These are phyloP conservation scores for Cicer arietinum DNA, from an alignment of 306 rosid species.

Conservation along the genomic window DNA sequence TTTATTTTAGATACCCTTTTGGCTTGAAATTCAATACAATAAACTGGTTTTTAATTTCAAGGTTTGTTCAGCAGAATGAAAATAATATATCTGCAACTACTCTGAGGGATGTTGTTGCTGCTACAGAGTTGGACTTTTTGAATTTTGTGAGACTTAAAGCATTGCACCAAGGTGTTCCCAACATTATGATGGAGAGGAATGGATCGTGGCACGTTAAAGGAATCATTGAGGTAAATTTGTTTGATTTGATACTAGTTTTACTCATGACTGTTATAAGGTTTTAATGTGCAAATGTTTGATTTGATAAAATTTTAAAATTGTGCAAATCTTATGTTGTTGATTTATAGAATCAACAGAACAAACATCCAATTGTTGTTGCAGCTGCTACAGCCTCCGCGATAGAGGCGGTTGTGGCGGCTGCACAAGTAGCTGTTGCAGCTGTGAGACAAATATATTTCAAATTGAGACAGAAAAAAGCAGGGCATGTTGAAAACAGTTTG, in stretches of 20 bases:
- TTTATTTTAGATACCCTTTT: too few relatives aligned
- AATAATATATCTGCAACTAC: constrained; percentile 60
- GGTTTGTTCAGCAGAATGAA: constrained; percentile 61
- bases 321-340: too few relatives aligned
- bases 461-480: too few relatives aligned
- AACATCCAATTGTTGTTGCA: too few relatives aligned
- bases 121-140: constrained; percentile 79
- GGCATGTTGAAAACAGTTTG: too few relatives aligned
- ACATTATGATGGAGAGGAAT: constrained; percentile 66
- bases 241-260: neutral
- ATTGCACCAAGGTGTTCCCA: constrained; percentile 73
- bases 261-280: neutral
- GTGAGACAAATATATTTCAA: too few relatives aligned
- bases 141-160: constrained; percentile 68
- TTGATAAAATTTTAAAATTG: too few relatives aligned
- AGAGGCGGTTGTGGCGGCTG: too few relatives aligned
- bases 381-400: too few relatives aligned
- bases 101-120: constrained; percentile 65
- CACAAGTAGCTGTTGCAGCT: too few relatives aligned
- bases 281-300: neutral
- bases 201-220: constrained; percentile 93
- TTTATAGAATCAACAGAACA: too few relatives aligned
- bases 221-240: constrained; percentile 71
- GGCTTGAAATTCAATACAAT: too few relatives aligned
- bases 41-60: constrained; percentile 46